Percentiles rank a stretch among this genome's conserved stretches.
phyloP scores from a whole-genome alignment of 2,329 filamentous ascomycete species.

The Trichoderma citrinoviride region DNA sequence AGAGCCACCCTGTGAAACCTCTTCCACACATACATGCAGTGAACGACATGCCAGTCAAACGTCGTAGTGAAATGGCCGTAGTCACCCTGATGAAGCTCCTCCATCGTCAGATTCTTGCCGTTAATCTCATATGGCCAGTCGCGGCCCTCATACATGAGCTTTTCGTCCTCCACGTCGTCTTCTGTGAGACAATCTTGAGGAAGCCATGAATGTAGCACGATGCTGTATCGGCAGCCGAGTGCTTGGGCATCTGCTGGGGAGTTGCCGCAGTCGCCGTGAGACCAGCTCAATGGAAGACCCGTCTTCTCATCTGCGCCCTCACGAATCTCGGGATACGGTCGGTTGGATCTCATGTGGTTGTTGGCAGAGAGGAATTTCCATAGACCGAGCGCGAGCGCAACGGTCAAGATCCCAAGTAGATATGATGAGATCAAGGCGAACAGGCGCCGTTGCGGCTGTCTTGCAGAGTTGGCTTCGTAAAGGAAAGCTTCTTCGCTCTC shows the following conservation, averaged over 20 bases:
- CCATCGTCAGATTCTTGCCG: conserved; percentile 24
- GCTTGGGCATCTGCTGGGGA: conserved; percentile 24
- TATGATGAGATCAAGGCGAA: conserved; percentile 4
- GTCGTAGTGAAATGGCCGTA: conserved; percentile 25
- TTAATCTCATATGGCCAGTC: conserved; percentile 23
- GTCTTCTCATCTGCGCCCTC: conserved; percentile 23
- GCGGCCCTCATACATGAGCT: conserved; percentile 25
- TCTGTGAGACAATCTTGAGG: conserved; percentile 24
- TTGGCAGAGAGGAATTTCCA: background rate
- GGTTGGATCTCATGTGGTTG: background rate
- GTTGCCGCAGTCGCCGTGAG: conserved; percentile 27
- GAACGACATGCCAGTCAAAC: conserved; percentile 27
- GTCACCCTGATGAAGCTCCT: conserved; percentile 23
- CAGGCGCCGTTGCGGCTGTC: background rate
- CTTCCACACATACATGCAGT: conserved; percentile 28
- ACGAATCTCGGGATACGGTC: conserved; percentile 16
- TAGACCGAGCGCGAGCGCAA: background rate
- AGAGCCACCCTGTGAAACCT: conserved; percentile 26
- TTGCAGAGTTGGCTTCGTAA: background rate
- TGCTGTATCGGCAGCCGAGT: conserved; percentile 22
- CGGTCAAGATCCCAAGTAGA: conserved; percentile 1
- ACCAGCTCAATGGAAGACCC: conserved; percentile 20
- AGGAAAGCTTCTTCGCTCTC: conserved; percentile 5
- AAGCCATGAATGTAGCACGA: conserved; percentile 28
- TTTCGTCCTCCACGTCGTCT: conserved; percentile 27